These are phyloP conservation scores for Nitzschia sp. DNA, from an alignment of 108 stramenopile species.

Conservation along the genomic window DNA sequence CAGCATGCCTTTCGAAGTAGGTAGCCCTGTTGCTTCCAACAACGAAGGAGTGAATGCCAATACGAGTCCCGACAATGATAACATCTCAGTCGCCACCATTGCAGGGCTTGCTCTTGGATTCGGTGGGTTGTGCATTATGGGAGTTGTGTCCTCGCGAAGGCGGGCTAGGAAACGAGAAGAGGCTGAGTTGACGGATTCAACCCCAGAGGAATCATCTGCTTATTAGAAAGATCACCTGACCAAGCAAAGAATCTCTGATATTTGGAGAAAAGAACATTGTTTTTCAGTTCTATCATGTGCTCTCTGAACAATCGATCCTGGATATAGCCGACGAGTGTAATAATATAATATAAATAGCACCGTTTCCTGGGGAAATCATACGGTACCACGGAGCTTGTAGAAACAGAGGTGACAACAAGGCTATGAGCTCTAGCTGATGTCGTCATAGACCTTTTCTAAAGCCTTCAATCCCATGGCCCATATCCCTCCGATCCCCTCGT, in stretches of 20 bases:
- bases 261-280: no score
- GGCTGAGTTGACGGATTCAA: neutral
- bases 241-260: no score
- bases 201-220: neutral
- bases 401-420: no score
- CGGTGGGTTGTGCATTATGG: neutral
- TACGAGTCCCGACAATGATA: neutral
- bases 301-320: no score
- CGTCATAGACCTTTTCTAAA: slow-evolving; percentile 12
- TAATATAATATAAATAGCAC: no score
- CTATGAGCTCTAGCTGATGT: no score
- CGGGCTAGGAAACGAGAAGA: neutral
- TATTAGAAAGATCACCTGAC: no score
- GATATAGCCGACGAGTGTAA: no score
- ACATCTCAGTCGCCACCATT: slow-evolving; percentile 1
- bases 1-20: neutral
- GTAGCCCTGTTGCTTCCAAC: neutral
- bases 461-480: slow-evolving; percentile 16
- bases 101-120: neutral
- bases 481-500: slow-evolving; percentile 4
- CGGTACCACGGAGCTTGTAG: no score
- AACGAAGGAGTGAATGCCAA: neutral
- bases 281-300: no score
- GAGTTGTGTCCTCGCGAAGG: neutral
- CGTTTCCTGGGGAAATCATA: no score